Base-by-base conservation (phyloP, 2,329 filamentous ascomycete genomes). In the Paracoccidioides lutzii region DNA sequence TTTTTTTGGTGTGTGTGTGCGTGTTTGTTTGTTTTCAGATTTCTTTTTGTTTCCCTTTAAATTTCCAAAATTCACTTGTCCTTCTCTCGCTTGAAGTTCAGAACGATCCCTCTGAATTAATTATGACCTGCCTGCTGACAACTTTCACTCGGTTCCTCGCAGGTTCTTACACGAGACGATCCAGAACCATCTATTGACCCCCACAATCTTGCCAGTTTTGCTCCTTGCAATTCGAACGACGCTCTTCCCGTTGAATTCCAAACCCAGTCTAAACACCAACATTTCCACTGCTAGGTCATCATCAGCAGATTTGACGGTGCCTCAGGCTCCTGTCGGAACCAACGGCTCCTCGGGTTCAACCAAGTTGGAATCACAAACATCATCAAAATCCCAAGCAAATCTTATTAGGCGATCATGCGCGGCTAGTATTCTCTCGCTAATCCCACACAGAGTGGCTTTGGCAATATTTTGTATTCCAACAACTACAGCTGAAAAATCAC, bases 181-280 rank as follows among this genome's bases (percentile, higher is more conserved):
- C 65, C 70, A 86, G 78, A 72, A 76, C 79, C 73, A 79, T 66
- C 67, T 87, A 58, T 75, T 89, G 59, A 80, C 84, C 71, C 76
- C 83, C 62, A 77, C 78, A 59, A 76, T 80, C 62, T 75, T 90
- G 55, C 82, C 87, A 67, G 76, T 77, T 67, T 71, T 88, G 62
- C 69, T 76, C 28, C 69, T 67, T 55, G 69, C 82, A 62, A 78
- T 87, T 65, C 87, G 93, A 67, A 82, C 81, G 64, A 81, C 87
- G 58, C 76, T 97, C 55, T 97, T 96, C 69, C 91, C 93, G 62
- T 86, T 53, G 10, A 61, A 60, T 56, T 43, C 58, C 22, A 53
- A 52, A 53, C 51, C 56, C 33, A 54, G 44, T 41, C 45, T 41
- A 50, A 40, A 28, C 49, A 28, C 10, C 32, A 54, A 49, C 53